Evolutionary conservation across 495 filamentous ascomycete genomes (phyloP).

Genomic region (Cryomyces minteri): DNA sequence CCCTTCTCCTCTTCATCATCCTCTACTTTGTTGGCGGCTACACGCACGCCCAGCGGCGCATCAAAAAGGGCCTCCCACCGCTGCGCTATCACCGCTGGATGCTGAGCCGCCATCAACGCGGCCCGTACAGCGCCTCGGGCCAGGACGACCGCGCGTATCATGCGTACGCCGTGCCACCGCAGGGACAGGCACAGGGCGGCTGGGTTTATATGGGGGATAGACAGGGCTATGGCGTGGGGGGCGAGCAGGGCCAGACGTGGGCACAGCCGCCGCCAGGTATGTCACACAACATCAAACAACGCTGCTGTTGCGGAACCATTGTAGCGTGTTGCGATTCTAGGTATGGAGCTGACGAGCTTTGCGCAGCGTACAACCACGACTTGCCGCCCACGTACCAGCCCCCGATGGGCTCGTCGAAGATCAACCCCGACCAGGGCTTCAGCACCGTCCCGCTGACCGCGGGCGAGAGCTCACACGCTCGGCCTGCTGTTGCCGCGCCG

Average conservation of each 20-base stretch:
- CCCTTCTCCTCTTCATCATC: constrained; percentile 30
- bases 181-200: constrained; percentile 16
- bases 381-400: constrained; percentile 35
- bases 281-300: too few relatives aligned
- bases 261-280: too few relatives aligned
- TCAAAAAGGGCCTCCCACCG: constrained; percentile 39
- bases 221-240: too few relatives aligned
- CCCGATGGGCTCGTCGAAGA: constrained; percentile 35
- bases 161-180: background rate
- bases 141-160: background rate
- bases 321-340: too few relatives aligned
- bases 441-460: too few relatives aligned
- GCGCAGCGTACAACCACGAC: constrained; percentile 13
- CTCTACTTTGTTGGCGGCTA: constrained; percentile 40
- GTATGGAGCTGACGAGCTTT: background rate
- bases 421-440: constrained; percentile 36
- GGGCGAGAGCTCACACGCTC: too few relatives aligned
- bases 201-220: too few relatives aligned
- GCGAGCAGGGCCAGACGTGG: too few relatives aligned
- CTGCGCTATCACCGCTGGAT: constrained; percentile 39
- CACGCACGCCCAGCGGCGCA: constrained; percentile 42
- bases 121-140: background rate
- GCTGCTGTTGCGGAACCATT: too few relatives aligned
- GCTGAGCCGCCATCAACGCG: constrained; percentile 23
- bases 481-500: too few relatives aligned